phyloP scores from a whole-genome alignment of 305 asterid genomes.

The Fraxinus sp. region DNA sequence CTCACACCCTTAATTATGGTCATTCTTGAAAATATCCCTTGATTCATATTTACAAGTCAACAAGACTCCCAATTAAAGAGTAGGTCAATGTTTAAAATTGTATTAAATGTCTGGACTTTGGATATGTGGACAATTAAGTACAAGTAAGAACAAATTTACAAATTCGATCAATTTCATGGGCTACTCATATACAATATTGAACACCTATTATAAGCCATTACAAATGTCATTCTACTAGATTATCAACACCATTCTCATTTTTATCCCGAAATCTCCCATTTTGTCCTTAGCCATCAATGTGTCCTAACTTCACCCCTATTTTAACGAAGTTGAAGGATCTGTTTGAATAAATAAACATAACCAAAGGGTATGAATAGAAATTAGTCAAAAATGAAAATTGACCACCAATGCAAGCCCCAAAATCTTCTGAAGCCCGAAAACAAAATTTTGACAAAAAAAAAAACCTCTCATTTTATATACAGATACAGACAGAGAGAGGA shows the following conservation, averaged over 20 bases:
- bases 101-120: too few relatives aligned
- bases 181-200: too few relatives aligned
- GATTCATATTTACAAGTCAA: too few relatives aligned
- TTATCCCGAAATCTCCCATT: not conserved
- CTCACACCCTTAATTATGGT: too few relatives aligned
- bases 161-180: not conserved
- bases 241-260: not conserved
- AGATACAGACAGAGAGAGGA: constrained; percentile 2
- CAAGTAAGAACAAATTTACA: not conserved
- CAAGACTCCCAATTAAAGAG: too few relatives aligned
- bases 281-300: not conserved
- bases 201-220: too few relatives aligned
- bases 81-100: too few relatives aligned
- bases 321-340: not conserved
- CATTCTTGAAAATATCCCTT: too few relatives aligned
- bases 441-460: not conserved
- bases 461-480: constrained; percentile 7
- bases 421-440: not conserved
- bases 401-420: not conserved
- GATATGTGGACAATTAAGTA: too few relatives aligned
- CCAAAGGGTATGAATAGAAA: not conserved
- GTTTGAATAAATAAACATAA: not conserved
- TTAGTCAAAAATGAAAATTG: not conserved
- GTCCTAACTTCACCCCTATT: not conserved
- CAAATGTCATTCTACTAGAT: not conserved